phyloP scores from a whole-genome alignment of 1,284 basidiomycete genomes.

The Coriolopsis trogii region DNA sequence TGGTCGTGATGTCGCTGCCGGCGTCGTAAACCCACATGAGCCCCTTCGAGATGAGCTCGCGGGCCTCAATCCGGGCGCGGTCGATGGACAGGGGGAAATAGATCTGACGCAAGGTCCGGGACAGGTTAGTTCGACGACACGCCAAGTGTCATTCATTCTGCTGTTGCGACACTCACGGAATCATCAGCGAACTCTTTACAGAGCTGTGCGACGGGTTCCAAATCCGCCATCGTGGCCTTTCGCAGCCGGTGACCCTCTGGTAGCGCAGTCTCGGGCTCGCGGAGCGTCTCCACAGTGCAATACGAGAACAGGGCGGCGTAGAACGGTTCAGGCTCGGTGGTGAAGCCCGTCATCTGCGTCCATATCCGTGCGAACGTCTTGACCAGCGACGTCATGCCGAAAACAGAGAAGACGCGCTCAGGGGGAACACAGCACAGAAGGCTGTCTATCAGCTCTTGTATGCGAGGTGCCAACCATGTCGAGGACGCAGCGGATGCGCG shows the following conservation, averaged over 20 bases:
- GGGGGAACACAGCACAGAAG: conserved; percentile 42
- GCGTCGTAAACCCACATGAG: conserved; percentile 52
- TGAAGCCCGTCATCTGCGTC: conserved; percentile 40
- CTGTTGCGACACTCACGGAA: conserved; percentile 37
- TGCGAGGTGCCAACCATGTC: conserved; percentile 40
- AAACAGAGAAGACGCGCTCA: conserved; percentile 51
- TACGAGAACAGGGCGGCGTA: conserved; percentile 47
- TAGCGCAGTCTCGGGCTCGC: conserved; percentile 23
- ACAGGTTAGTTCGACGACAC: conserved; percentile 4
- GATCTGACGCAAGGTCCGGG: conserved; percentile 28
- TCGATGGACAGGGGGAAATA: conserved; percentile 42
- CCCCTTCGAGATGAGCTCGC: conserved; percentile 43
- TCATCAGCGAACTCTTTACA: conserved; percentile 53
- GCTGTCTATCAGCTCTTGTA: conserved; percentile 39
- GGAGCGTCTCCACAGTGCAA: conserved; percentile 42
- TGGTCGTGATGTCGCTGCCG: conserved; percentile 42
- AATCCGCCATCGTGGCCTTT: conserved; percentile 38
- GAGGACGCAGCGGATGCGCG: conserved; percentile 30
- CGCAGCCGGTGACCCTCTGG: conserved; percentile 37
- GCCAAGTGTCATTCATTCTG: not conserved
- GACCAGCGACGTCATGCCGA: conserved; percentile 42
- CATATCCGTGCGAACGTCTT: conserved; percentile 42
- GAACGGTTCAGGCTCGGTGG: conserved; percentile 41
- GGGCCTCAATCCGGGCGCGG: conserved; percentile 42
- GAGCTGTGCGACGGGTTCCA: conserved; percentile 41